Percentiles rank a stretch among this genome's conserved stretches.
These are phyloP conservation scores for Hydnum rufescens DNA, from an alignment of 768 basidiomycete species.

Conservation along the genomic window DNA sequence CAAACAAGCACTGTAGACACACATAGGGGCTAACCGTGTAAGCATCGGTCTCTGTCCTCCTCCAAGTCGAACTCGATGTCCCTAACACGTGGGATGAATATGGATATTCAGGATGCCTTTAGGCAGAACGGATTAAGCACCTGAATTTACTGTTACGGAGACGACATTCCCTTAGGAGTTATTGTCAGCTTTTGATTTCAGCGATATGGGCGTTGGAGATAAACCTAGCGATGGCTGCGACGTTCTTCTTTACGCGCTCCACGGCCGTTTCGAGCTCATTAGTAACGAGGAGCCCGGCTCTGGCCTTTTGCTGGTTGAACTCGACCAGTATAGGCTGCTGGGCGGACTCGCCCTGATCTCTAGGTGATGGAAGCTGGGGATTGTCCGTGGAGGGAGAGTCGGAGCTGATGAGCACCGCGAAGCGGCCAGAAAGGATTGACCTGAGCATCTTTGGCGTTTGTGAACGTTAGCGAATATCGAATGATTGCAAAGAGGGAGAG, in stretches of 20 bases:
- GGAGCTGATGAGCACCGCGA: not conserved
- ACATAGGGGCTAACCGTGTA: slow-evolving; percentile 20
- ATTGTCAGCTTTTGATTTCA: slow-evolving; percentile 25
- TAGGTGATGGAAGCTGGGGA: no score
- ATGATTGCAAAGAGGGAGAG: not conserved
- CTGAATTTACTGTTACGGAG: not conserved
- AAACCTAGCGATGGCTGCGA: slow-evolving; percentile 26
- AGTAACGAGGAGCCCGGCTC: slow-evolving; percentile 26
- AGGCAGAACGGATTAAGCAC: not conserved
- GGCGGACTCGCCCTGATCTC: no score
- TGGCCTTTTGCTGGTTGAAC: slow-evolving; percentile 7
- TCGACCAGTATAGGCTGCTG: not conserved
- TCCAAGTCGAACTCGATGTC: slow-evolving; percentile 38
- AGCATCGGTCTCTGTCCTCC: slow-evolving; percentile 22
- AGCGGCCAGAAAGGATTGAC: not conserved
- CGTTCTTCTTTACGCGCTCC: slow-evolving; percentile 26
- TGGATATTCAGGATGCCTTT: not conserved
- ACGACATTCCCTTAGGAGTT: not conserved
- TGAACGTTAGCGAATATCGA: not conserved
- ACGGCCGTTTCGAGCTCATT: slow-evolving; percentile 28
- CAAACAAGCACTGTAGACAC: slow-evolving; percentile 13
- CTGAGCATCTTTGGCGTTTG: not conserved
- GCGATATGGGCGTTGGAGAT: slow-evolving; percentile 28
- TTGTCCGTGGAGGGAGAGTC: not conserved
- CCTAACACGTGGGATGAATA: slow-evolving; percentile 15